Evolutionary conservation across 2,329 filamentous ascomycete species (phyloP).

Genomic region (Xylariaceae sp.): DNA sequence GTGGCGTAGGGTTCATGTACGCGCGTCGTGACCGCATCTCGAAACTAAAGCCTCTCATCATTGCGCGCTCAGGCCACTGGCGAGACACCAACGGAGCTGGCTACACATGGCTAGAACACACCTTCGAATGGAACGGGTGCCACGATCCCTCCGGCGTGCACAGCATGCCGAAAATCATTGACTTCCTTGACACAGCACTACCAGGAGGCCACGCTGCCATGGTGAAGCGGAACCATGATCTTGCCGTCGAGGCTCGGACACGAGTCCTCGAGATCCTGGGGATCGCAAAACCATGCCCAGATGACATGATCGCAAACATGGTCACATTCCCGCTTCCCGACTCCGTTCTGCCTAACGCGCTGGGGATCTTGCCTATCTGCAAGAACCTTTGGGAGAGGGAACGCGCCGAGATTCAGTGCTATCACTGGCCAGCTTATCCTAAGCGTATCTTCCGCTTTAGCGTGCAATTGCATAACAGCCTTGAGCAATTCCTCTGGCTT

Average conservation of each 20-base stretch:
- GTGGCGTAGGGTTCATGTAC: constrained; percentile 10
- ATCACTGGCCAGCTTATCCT: constrained; percentile 7
- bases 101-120: constrained; percentile 7
- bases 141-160: constrained; percentile 6
- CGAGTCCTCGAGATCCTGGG: constrained; percentile 5
- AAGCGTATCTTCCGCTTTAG: constrained; percentile 7
- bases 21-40: constrained; percentile 3
- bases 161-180: constrained; percentile 5
- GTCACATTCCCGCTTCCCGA: constrained; percentile 10
- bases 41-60: constrained; percentile 4
- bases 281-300: constrained; percentile 5
- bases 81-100: not conserved
- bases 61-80: constrained; percentile 3
- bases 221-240: constrained; percentile 8
- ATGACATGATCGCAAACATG: constrained; percentile 9
- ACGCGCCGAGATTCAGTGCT: constrained; percentile 2
- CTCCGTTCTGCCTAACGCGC: constrained; percentile 3
- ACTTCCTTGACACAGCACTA: constrained; percentile 2
- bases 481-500: constrained; percentile 8
- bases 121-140: constrained; percentile 7
- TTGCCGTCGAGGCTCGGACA: constrained; percentile 5
- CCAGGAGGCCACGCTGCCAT: constrained; percentile 5
- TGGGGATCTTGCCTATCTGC: constrained; percentile 8
- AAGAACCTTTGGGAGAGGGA: constrained; percentile 6
- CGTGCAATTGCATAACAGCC: constrained; percentile 6